A percentile compares a stretch with the other conserved stretches of the same genome.
These are phyloP conservation scores for Xylariaceae sp. DNA, from an alignment of 2,329 filamentous ascomycete genomes.

Conservation along the genomic window DNA sequence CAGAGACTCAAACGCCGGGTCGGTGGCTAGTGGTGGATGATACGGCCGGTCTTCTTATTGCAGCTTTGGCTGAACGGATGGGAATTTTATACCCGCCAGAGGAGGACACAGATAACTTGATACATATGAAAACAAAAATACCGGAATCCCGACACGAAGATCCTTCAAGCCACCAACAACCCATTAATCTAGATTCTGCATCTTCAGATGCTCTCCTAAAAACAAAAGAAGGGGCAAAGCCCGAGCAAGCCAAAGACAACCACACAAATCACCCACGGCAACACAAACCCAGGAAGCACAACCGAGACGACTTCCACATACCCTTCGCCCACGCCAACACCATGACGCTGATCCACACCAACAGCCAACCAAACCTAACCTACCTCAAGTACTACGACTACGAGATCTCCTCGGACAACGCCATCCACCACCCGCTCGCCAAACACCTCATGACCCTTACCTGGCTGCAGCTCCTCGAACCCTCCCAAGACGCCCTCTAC, in stretches of 20 bases:
- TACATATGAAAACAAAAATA: too few relatives aligned
- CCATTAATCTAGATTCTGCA: not conserved
- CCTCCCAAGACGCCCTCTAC: conserved; percentile 71
- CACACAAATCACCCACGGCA: conserved; percentile 10
- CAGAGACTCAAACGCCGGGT: conserved; percentile 33
- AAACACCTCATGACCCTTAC: conserved; percentile 78
- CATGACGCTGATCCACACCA: conserved; percentile 74
- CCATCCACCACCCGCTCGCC: conserved; percentile 72
- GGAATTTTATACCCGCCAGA: conserved; percentile 62
- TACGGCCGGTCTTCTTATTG: conserved; percentile 76
- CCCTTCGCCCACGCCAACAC: conserved; percentile 69
- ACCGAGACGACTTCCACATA: conserved; percentile 50
- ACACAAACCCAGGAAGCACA: conserved; percentile 8
- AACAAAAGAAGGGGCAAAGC: not conserved
- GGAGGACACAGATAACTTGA: conserved; percentile 7
- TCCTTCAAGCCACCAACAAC: conserved; percentile 4
- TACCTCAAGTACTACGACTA: conserved; percentile 87
- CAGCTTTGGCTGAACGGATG: conserved; percentile 84
- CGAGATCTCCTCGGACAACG: conserved; percentile 65
- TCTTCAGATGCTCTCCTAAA: not conserved
- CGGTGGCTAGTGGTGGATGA: conserved; percentile 85
- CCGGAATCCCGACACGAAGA: not conserved
- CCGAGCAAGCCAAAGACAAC: not conserved
- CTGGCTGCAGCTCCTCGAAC: conserved; percentile 86
- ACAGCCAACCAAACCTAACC: conserved; percentile 81